Percentiles rank a stretch among this genome's conserved stretches.
Conservation (phyloP, 495 filamentous ascomycete species). For the Talaromyces adpressus region DNA sequence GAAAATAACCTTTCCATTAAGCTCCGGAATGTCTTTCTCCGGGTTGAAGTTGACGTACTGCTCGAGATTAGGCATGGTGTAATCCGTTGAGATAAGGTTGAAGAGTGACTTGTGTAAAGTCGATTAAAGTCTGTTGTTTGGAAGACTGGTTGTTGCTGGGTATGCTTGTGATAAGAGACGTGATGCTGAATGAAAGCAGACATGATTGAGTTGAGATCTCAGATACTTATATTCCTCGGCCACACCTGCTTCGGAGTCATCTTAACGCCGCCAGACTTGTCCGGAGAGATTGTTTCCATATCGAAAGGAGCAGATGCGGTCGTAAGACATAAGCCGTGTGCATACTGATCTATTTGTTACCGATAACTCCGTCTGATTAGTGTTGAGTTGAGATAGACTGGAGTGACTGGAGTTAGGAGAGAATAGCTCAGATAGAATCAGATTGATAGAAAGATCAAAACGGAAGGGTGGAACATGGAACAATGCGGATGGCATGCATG, state of each 20-base stretch:
- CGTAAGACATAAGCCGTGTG: neutral
- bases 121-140: neutral
- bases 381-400: too few species aligned
- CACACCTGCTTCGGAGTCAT: neutral
- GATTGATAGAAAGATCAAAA: neutral
- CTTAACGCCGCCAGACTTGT: neutral
- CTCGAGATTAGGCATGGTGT: slow-evolving; percentile 6
- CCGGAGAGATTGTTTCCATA: neutral
- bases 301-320: neutral
- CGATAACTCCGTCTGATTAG: too few species aligned
- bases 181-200: neutral
- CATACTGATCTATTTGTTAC: too few species aligned
- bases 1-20: slow-evolving; percentile 37
- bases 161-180: neutral
- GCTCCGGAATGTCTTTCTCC: slow-evolving; percentile 35
- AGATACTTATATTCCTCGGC: neutral
- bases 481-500: neutral
- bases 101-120: neutral
- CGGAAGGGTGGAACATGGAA: neutral
- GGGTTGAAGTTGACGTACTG: slow-evolving; percentile 22
- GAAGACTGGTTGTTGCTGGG: neutral
- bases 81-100: neutral
- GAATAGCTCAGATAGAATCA: neutral
- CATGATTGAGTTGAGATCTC: neutral
- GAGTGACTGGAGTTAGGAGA: neutral